These are phyloP conservation scores for Aspergillus sp. DNA, from an alignment of 2,329 filamentous ascomycete genomes.

Conservation along the genomic window DNA sequence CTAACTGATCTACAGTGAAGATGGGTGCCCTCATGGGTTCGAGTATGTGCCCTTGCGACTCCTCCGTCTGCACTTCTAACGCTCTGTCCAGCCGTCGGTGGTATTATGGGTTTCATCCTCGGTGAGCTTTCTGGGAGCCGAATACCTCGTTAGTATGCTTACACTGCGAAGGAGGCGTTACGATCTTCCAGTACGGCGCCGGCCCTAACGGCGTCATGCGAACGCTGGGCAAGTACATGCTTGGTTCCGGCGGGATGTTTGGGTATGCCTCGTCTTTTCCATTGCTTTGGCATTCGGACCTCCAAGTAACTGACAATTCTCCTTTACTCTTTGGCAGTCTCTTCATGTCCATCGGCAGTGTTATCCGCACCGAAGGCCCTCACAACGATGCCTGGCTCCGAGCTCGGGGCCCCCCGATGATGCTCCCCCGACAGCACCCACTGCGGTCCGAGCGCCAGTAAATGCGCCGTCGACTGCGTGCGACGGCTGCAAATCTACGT, in stretches of 20 bases:
- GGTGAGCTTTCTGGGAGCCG: constrained; percentile 46
- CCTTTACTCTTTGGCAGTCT: constrained; percentile 44
- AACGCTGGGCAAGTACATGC: constrained; percentile 93
- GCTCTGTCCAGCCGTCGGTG: constrained; percentile 63
- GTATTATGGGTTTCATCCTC: constrained; percentile 96
- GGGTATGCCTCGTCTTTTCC: constrained; percentile 52
- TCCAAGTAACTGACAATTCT: too few species aligned
- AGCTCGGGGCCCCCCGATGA: constrained; percentile 64
- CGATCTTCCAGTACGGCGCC: constrained; percentile 90
- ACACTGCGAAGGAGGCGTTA: constrained; percentile 61
- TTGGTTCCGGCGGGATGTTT: constrained; percentile 88
- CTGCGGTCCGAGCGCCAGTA: constrained; percentile 24
- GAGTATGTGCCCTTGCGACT: constrained; percentile 53
- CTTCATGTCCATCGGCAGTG: constrained; percentile 98
- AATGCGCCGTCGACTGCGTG: constrained; percentile 3
- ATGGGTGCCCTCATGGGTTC: constrained; percentile 99
- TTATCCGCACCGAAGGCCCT: constrained; percentile 84
- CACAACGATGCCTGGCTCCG: constrained; percentile 66
- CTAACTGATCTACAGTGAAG: constrained; percentile 57
- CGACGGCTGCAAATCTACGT: constrained; percentile 8
- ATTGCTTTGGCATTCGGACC: too few species aligned
- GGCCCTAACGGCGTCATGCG: constrained; percentile 89
- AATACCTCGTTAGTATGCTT: neutral
- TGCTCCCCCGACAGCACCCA: constrained; percentile 44
- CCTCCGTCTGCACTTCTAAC: constrained; percentile 9